These are phyloP conservation scores for Urtica urens DNA, from an alignment of 306 rosid genomes.

Conservation along the genomic window DNA sequence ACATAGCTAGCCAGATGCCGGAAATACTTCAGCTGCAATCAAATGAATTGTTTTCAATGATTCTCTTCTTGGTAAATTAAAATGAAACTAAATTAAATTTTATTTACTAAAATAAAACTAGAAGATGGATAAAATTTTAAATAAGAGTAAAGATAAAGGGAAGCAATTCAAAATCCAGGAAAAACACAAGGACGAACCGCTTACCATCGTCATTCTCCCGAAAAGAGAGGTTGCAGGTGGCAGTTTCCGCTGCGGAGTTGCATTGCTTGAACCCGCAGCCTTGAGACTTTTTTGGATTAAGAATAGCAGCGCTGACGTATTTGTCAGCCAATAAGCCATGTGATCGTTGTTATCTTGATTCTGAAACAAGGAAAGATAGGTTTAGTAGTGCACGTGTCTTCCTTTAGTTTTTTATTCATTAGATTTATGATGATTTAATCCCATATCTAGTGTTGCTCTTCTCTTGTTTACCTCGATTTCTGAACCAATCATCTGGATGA, in stretches of 20 bases:
- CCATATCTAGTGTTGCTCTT: not conserved
- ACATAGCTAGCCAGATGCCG: no score
- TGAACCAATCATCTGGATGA: slow-evolving; percentile 97
- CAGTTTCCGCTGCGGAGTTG: slow-evolving; percentile 59
- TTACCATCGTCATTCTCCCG: slow-evolving; percentile 99
- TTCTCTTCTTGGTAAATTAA: no score
- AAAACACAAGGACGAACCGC: not conserved
- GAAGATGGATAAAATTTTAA: no score
- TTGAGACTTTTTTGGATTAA: slow-evolving; percentile 83
- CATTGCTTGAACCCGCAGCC: slow-evolving; percentile 46
- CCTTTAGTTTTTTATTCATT: not conserved
- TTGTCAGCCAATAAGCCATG: slow-evolving; percentile 97
- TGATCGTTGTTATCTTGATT: slow-evolving; percentile 88
- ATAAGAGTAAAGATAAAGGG: slow-evolving; percentile 1
- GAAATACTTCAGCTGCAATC: no score
- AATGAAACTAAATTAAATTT: no score
- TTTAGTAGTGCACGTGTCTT: not conserved
- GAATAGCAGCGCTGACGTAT: slow-evolving; percentile 80
- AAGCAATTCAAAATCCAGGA: no score
- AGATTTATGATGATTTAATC: not conserved
- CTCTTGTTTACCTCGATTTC: slow-evolving; percentile 68
- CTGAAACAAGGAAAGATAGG: slow-evolving; percentile 35
- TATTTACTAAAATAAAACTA: no score
- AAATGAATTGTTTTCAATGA: no score
- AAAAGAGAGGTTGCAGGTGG: slow-evolving; percentile 83